Evolutionary conservation across 176 grass and related monocot species (phyloP).

Genomic region (Musa troglodytarum): DNA sequence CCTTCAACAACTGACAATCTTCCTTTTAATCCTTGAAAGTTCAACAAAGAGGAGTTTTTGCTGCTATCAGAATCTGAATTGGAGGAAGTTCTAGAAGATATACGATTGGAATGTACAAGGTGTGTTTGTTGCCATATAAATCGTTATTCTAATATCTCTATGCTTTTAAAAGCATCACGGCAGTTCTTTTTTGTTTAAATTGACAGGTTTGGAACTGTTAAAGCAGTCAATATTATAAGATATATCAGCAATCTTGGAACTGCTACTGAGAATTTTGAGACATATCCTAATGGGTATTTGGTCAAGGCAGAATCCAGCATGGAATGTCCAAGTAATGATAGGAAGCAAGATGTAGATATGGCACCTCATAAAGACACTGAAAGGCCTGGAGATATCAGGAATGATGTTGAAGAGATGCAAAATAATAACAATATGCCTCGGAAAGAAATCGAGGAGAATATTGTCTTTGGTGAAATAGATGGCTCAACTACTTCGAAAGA

Average conservation of each 20-base stretch:
- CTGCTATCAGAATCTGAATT: constrained; percentile 67
- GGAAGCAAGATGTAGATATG: constrained; percentile 9
- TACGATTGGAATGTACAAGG: constrained; percentile 82
- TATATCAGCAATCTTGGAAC: constrained; percentile 20
- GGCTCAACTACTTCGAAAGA: background rate
- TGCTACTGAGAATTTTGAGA: constrained; percentile 7
- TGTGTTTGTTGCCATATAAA: constrained; percentile 23
- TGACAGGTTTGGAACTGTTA: constrained; percentile 93
- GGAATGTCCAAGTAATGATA: constrained; percentile 18
- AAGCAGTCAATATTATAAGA: constrained; percentile 54
- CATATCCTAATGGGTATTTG: constrained; percentile 22
- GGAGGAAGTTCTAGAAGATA: constrained; percentile 80
- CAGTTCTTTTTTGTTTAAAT: constrained; percentile 20
- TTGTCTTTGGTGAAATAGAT: background rate
- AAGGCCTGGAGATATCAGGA: background rate
- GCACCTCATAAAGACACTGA: background rate
- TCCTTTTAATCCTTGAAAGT: constrained; percentile 31
- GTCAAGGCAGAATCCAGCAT: constrained; percentile 19
- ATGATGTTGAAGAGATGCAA: constrained; percentile 8
- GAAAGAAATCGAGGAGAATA: constrained; percentile 23
- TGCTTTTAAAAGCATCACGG: constrained; percentile 8
- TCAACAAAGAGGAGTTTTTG: constrained; percentile 59
- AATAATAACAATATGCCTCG: constrained; percentile 4
- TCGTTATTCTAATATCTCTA: background rate
- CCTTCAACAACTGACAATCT: background rate